A percentile compares a stretch with the other conserved stretches of the same genome.
Evolutionary conservation across 768 basidiomycete species (phyloP).

Genomic region (Naganishia randhawae): DNA sequence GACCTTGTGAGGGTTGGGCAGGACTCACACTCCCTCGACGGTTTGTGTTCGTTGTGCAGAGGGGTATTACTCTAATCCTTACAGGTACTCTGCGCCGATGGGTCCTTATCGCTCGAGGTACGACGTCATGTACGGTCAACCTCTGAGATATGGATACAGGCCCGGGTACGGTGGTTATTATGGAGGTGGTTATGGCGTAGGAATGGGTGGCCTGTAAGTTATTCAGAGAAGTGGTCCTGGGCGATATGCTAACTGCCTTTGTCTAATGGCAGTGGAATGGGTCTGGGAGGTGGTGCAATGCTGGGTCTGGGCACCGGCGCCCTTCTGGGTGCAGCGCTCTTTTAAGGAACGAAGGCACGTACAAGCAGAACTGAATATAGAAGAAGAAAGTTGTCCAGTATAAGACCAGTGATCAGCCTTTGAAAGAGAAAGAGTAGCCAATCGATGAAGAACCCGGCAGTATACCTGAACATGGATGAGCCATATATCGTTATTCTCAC

Average conservation of each 20-base stretch:
- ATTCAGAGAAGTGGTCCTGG: too few species aligned
- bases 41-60: not conserved
- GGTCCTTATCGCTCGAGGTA: conserved; percentile 27
- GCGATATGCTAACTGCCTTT: not conserved
- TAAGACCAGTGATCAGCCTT: too few species aligned
- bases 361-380: not conserved
- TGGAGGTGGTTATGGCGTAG: conserved; percentile 1
- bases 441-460: too few species aligned
- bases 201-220: not conserved
- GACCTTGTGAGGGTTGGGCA: not conserved
- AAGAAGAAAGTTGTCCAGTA: not conserved
- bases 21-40: not conserved
- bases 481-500: too few species aligned
- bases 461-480: too few species aligned
- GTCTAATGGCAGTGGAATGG: not conserved
- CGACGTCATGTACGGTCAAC: conserved; percentile 19
- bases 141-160: conserved; percentile 25
- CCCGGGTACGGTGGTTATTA: conserved; percentile 16
- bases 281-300: not conserved
- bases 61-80: conserved; percentile 16
- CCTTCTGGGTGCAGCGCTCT: not conserved
- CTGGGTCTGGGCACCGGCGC: conserved; percentile 6
- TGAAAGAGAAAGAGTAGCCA: too few species aligned
- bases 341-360: not conserved
- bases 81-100: conserved; percentile 20